Percentiles rank a stretch among this genome's conserved stretches.
phyloP scores from a whole-genome alignment of 2,329 filamentous ascomycete genomes.

The Colletotrichum kahawae region DNA sequence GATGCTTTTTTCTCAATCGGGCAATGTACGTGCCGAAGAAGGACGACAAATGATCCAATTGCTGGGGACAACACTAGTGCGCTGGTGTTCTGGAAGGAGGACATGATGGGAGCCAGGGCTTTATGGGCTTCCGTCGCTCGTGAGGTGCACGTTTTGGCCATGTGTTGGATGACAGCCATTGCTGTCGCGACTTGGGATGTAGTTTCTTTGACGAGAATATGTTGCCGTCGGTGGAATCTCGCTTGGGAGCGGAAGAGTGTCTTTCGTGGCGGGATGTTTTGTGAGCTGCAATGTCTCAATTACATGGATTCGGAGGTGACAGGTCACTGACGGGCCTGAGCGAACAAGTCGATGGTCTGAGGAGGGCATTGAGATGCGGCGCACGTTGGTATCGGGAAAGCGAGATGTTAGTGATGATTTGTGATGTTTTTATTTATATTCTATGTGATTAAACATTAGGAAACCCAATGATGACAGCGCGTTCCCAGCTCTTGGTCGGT shows the following conservation, averaged over 20 bases:
- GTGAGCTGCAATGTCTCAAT: not conserved
- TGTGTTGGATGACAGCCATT: not conserved
- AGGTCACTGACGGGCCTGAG: not conserved
- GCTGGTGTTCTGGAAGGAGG: not conserved
- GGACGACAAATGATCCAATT: too few species aligned
- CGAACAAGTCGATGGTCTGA: not conserved
- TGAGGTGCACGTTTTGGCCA: not conserved
- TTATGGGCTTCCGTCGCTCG: not conserved
- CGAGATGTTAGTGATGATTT: not conserved
- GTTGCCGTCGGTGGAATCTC: not conserved
- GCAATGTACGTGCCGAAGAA: too few species aligned
- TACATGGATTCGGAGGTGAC: not conserved
- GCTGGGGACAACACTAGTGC: not conserved
- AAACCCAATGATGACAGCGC: constrained; percentile 26
- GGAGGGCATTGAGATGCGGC: rapidly evolving
- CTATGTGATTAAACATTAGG: constrained; percentile 19
- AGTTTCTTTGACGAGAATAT: not conserved
- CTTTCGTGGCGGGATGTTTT: not conserved
- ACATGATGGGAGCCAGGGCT: not conserved
- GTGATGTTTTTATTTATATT: not conserved
- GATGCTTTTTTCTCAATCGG: too few species aligned
- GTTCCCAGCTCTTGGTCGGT: constrained; percentile 47
- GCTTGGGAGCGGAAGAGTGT: not conserved
- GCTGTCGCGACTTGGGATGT: not conserved
- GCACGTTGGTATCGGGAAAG: not conserved